Base-by-base conservation (phyloP, 768 basidiomycete species). In the Clavaria fumosa region DNA sequence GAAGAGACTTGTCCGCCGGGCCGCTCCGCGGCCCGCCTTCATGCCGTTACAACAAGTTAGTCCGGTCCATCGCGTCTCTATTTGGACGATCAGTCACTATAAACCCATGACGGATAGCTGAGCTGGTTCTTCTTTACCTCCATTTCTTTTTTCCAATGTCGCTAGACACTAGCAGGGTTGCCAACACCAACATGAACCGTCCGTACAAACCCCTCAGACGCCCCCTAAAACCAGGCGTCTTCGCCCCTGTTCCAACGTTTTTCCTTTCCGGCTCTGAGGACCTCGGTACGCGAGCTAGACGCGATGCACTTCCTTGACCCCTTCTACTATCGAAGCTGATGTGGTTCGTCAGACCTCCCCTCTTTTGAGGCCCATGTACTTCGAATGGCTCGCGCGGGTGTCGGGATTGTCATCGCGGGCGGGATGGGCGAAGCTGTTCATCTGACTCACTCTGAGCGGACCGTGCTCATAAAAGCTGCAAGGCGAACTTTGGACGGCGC, bases 391-490 rank as follows among this genome's bases (percentile, higher is more conserved):
- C 57, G 59, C 34, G 76, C 72, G 9, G 81, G 81, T 18, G 75
- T 84, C 45, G 68, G 60, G 5, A 79, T 79, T 11, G 60, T 91
- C 43, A 61, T 88, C 35, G 67, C 75, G 23, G 86, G 86, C 12
- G 79, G 82, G 4, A 83, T 83, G 82, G 78, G 88, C 46, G 88
- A 91, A 53, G 85, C 81, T 14, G 67, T 74, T 43, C 85, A 90
- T 50, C 50, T 72, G 35, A 66, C 79, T 28, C 77, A 69, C 48
- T 50, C 61, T 2, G 88, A 91, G 50, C 74, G 88, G 27, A 58
- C 64, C 31, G 57, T 49, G 7, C 60, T 89, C 44, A 73, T 88
- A 53, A 67, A 61, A 38, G 63, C 72, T 2, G 76, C 78, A 15
- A 71, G 90, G 28, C 65, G 65, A 37, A 77, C 73, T 0, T 65